These are phyloP conservation scores for Stachybotrys chlorohalonatus DNA, from an alignment of 2,329 filamentous ascomycete genomes.

Conservation along the genomic window DNA sequence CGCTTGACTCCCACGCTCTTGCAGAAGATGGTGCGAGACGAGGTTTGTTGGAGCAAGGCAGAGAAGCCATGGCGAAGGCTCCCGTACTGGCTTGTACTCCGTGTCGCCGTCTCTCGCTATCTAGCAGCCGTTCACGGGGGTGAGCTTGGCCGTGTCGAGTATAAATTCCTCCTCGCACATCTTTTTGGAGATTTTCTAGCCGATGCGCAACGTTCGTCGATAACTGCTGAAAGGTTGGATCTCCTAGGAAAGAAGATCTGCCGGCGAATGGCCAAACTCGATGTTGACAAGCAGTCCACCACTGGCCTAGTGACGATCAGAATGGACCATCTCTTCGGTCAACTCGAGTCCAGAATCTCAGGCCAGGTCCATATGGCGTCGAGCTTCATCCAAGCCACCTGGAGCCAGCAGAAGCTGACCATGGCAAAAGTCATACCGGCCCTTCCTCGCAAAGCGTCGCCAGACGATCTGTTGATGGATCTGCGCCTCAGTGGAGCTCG, in stretches of 20 bases:
- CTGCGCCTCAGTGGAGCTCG: conserved; percentile 7
- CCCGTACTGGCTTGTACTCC: conserved; percentile 53
- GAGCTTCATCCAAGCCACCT: conserved; percentile 7
- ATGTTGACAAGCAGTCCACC: conserved; percentile 9
- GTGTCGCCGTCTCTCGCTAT: conserved; percentile 47
- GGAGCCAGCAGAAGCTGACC: conserved; percentile 10
- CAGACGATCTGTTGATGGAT: conserved; percentile 8
- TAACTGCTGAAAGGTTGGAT: conserved; percentile 9
- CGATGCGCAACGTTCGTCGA: conserved; percentile 14
- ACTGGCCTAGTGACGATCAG: conserved; percentile 2
- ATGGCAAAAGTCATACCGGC: conserved; percentile 11
- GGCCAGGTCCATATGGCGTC: conserved; percentile 5
- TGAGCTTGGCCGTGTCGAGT: conserved; percentile 26
- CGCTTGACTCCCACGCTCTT: conserved; percentile 27
- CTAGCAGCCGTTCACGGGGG: conserved; percentile 29
- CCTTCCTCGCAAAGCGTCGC: conserved; percentile 9
- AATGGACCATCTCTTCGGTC: conserved; percentile 8
- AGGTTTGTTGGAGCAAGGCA: conserved; percentile 42
- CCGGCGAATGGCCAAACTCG: conserved; percentile 14
- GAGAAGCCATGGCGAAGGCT: conserved; percentile 53
- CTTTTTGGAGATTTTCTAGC: conserved; percentile 38
- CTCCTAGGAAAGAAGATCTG: conserved; percentile 15
- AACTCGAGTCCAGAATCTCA: conserved; percentile 5
- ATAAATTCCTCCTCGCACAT: conserved; percentile 47
- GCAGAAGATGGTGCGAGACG: conserved; percentile 51